Evolutionary conservation across 768 basidiomycete species (phyloP), one percentile per base, ranked within the genome.

Genomic region (Crucibulum laeve): DNA sequence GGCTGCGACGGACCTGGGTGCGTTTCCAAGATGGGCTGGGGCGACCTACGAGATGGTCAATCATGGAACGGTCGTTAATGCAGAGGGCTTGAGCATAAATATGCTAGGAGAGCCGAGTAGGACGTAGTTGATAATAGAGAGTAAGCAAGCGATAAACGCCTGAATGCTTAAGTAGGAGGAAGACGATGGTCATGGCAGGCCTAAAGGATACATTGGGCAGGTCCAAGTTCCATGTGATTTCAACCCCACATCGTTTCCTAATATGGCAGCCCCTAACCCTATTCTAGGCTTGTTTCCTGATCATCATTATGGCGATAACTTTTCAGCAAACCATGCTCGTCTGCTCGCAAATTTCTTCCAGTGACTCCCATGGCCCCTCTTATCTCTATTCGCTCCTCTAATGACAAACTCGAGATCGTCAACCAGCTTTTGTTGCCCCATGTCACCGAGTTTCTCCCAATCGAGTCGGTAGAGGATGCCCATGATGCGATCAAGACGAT

Each of bases 401-500:
- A 63, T 26, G 69, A 65, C 42, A 68, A 60, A 42, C 62, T 96
- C 46, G 84, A 92, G 63, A 95, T 97, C 51, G 76, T 96, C 42
- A 86, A 97, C 67, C 93, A 96, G 70, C 77, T 95, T 4, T 63
- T 93, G 4, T 70, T 95, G 5, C 93, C 92, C 0, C 87, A 88
- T 57, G 76, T 73, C 1, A 77, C 78, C 13, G 71, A 83, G 50
- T 88, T 76, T 52, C 49, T 89, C 23, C 54, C 70, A 18, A 80
- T 97, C 40, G 66, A 77, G n/a, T 75, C 80, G 11, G 69, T 90
- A 47, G 80, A 92, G 40, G 80, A 91, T 23, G 94, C 93, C 0
- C 87, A 89, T 64, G 88, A 92, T 56, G 94, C 93, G 14, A 97
- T 97, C 65, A 94, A 91, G 67, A 74, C 84, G 13, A 98, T 98